Base-by-base conservation (phyloP, 768 basidiomycete species). In the Boletellus ananas region DNA sequence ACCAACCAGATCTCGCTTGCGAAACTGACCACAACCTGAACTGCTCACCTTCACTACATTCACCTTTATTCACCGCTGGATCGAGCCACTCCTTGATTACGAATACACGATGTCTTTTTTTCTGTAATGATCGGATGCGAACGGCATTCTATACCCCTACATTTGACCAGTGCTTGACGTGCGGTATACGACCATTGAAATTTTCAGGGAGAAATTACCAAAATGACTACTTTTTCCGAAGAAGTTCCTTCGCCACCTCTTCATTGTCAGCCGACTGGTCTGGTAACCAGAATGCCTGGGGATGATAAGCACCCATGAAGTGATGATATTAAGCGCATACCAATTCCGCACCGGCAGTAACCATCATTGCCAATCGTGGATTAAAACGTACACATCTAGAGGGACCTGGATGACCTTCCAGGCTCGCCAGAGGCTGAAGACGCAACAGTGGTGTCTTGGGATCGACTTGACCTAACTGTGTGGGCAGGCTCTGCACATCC, bases 341-440 rank as follows among this genome's bases (percentile, higher is more conserved):
- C 73, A 96, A 64, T 63, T 94, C 91, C 52, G 80, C 75, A 16
- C 92, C 91, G 23, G 90, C 91, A 11, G 81, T 82, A 50, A 80
- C 84, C 76, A 97, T 77, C 92, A 97, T 95, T 27, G 86, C 85
- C 52, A 80, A 77, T 50, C 90, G 80, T 8, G 94, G 94, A 65
- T 96, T 98, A 66, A 94, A 95, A 59, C 76, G 81, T 3, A 96
- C 89, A 51, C 90, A 93, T 63, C 96, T 75, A 20, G 85, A 79
- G 27, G 90, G 86, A 5, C 90, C 90, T 1, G 84, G 82, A 63
- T 94, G 91, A 0, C 90, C 91, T 38, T 91, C 89, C 47, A 91
- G 65, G 18, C 64, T 73, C 6, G 71, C 60, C 18, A 77, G 48
- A 3, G 84, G 82, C 43, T 71, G 64, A n/a, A 85, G 36, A 49